phyloP scores from a whole-genome alignment of 495 filamentous ascomycete genomes.

The Pseudevernia furfuracea region DNA sequence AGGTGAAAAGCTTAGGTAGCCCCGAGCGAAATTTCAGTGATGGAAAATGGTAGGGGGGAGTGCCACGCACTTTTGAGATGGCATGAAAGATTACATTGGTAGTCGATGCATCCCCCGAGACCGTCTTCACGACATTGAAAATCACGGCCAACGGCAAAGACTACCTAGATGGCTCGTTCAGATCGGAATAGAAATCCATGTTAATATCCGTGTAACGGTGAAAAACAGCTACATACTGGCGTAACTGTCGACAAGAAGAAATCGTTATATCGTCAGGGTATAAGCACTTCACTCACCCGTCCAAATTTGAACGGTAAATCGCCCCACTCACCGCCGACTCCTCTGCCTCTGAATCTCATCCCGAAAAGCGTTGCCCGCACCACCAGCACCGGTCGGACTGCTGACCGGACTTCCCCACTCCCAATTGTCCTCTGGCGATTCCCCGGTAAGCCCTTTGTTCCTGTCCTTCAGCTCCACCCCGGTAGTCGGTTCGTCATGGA shows the following conservation, averaged over 20 bases:
- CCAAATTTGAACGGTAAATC: background rate
- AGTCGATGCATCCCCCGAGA: background rate
- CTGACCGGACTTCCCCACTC: slow-evolving; percentile 18
- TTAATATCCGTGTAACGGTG: background rate
- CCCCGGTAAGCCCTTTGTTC: slow-evolving; percentile 5
- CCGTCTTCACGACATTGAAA: background rate
- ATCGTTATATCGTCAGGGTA: background rate
- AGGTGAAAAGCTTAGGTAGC: background rate
- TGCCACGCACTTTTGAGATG: background rate
- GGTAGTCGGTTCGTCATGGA: slow-evolving; percentile 23
- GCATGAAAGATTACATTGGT: background rate
- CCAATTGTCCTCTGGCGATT: slow-evolving; percentile 9
- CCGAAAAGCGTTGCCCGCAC: slow-evolving; percentile 20
- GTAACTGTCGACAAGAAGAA: background rate
- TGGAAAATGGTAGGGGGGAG: background rate
- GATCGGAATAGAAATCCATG: background rate
- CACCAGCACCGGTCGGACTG: slow-evolving; percentile 13
- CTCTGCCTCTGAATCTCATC: slow-evolving; percentile 23
- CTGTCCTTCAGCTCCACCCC: slow-evolving; percentile 20
- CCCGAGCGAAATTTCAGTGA: background rate
- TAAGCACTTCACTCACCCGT: background rate
- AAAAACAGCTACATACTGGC: background rate
- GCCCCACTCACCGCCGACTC: background rate
- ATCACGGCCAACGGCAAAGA: background rate
- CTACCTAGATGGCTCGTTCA: background rate